phyloP scores from a whole-genome alignment of 148 eudicot species.

The Spergularia marina region DNA sequence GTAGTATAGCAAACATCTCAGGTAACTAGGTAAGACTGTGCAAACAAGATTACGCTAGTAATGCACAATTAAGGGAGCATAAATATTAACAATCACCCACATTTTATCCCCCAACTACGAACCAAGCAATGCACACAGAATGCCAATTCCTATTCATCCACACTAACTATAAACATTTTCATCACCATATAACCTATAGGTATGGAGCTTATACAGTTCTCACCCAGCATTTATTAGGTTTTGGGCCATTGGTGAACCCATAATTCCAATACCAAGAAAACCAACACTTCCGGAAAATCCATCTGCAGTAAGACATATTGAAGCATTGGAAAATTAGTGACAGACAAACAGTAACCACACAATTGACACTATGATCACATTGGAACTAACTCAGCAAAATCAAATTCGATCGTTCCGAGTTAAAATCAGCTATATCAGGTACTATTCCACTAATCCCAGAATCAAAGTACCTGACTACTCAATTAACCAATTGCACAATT shows the following conservation, averaged over 20 bases:
- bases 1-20: background rate
- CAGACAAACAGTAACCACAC: background rate
- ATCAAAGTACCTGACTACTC: background rate
- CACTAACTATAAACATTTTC: constrained; percentile 11
- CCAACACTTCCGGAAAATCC: constrained; percentile 63
- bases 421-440: too few relatives aligned
- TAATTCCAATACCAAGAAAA: constrained; percentile 91
- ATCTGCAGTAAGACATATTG: constrained; percentile 40
- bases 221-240: constrained; percentile 92
- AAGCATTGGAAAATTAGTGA: constrained; percentile 2
- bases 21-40: background rate
- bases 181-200: background rate
- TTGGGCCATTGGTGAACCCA: constrained; percentile 97
- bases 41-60: background rate
- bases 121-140: background rate
- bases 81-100: background rate
- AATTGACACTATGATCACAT: background rate
- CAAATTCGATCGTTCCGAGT: background rate
- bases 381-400: background rate
- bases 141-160: background rate
- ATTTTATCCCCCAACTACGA: background rate
- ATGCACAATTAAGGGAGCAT: background rate
- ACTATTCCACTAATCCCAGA: background rate
- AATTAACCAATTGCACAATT: background rate
- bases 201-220: constrained; percentile 15